phyloP scores from a whole-genome alignment of 2,329 filamentous ascomycete species.

The Ascochyta pisi region DNA sequence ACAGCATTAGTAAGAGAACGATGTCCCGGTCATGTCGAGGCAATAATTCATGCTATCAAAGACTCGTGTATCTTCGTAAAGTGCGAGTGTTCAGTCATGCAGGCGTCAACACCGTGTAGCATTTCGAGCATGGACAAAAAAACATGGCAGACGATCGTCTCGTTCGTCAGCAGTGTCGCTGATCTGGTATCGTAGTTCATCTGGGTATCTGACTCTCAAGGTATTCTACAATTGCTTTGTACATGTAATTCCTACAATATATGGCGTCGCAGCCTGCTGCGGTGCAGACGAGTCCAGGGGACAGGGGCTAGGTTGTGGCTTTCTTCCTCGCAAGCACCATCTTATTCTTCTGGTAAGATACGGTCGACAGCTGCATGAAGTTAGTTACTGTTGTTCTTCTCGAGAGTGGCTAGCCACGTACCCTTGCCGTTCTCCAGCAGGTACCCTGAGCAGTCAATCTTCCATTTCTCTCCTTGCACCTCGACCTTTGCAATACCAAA shows the following conservation, averaged over 20 bases:
- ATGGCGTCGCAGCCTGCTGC: conserved; percentile 14
- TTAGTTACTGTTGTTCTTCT: conserved; percentile 12
- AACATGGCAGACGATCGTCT: not conserved
- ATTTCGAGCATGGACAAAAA: not conserved
- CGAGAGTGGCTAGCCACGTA: conserved; percentile 22
- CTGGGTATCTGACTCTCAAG: conserved; percentile 3
- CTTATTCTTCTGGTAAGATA: conserved; percentile 37
- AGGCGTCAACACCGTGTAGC: not conserved
- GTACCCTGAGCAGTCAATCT: conserved; percentile 45
- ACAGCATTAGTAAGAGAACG: not conserved
- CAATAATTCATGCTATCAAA: not conserved
- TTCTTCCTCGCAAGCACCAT: not conserved
- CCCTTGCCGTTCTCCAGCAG: conserved; percentile 45
- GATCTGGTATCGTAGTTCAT: not conserved
- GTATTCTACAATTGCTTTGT: conserved; percentile 5
- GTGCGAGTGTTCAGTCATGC: not conserved
- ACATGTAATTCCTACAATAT: not conserved
- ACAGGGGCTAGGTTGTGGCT: not conserved
- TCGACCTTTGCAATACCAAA: conserved; percentile 43
- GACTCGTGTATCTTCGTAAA: not conserved
- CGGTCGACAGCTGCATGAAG: conserved; percentile 39
- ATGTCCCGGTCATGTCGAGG: not conserved
- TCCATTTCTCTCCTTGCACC: conserved; percentile 44
- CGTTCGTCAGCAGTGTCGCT: not conserved
- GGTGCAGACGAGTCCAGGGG: not conserved